Percentiles rank a stretch among this genome's conserved stretches.
phyloP scores from a whole-genome alignment of 352 stramenopile species.

The Globisporangium recalcitrans region DNA sequence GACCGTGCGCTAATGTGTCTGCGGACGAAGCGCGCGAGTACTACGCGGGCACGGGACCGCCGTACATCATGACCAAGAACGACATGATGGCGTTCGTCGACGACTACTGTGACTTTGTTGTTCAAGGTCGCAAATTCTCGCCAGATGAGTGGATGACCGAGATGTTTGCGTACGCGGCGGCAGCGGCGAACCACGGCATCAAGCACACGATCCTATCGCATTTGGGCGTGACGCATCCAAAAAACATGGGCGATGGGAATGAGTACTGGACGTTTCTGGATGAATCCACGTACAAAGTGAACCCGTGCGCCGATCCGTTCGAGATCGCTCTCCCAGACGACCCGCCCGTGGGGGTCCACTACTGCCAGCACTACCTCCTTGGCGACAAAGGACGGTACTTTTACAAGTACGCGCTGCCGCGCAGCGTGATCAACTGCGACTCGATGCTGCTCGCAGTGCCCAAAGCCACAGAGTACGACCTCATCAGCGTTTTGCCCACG shows the following conservation, averaged over 20 bases:
- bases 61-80: conserved; percentile 34
- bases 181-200: conserved; percentile 25
- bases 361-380: conserved; percentile 22
- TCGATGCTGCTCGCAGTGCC: conserved; percentile 35
- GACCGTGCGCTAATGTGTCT: no score
- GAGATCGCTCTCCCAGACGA: conserved; percentile 13
- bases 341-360: conserved; percentile 25
- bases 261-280: conserved; percentile 23
- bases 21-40: conserved; percentile 20
- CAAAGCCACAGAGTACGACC: conserved; percentile 32
- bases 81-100: conserved; percentile 22
- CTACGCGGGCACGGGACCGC: conserved; percentile 22
- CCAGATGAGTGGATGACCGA: conserved; percentile 26
- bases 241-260: background rate
- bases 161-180: conserved; percentile 27
- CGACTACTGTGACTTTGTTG: conserved; percentile 24
- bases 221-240: conserved; percentile 23
- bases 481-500: conserved; percentile 15
- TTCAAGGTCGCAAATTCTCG: conserved; percentile 17
- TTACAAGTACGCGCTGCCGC: conserved; percentile 47
- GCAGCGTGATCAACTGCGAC: conserved; percentile 31
- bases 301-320: conserved; percentile 20
- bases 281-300: conserved; percentile 8
- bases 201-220: conserved; percentile 28
- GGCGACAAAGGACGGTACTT: conserved; percentile 38